Percentiles rank a stretch among this genome's conserved stretches.
phyloP scores from a whole-genome alignment of 441 rosid species.

The Gossypium aridum region DNA sequence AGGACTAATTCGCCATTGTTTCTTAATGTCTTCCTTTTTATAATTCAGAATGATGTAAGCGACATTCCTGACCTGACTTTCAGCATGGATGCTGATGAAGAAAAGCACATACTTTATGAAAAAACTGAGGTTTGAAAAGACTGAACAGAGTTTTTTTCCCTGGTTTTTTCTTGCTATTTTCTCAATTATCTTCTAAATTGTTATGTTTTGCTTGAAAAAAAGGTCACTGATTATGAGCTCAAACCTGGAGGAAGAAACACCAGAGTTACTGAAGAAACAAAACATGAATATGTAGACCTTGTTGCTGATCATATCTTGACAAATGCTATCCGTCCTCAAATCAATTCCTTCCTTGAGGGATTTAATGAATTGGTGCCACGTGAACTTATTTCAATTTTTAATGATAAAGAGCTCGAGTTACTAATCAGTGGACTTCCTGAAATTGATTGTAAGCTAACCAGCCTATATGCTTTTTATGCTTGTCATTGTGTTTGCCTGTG shows the following conservation, averaged over 20 bases:
- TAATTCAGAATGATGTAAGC: conserved; percentile 80
- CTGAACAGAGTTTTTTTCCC: neutral
- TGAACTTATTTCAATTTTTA: conserved; percentile 83
- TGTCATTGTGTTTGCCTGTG: conserved; percentile 11
- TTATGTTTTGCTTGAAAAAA: conserved; percentile 17
- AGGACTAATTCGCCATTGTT: neutral
- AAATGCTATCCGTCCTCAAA: conserved; percentile 96
- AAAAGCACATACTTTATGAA: conserved; percentile 91
- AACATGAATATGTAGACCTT: conserved; percentile 94
- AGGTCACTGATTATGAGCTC: conserved; percentile 98
- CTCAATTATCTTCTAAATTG: conserved; percentile 7
- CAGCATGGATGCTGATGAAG: conserved; percentile 99
- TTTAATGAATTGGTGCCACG: conserved; percentile 73
- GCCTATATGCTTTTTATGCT: neutral
- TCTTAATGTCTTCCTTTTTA: neutral
- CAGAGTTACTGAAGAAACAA: conserved; percentile 94
- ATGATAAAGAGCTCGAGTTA: conserved; percentile 97
- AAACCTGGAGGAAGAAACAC: conserved; percentile 95
- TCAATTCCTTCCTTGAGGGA: conserved; percentile 85
- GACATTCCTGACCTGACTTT: conserved; percentile 89
- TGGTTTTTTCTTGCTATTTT: neutral
- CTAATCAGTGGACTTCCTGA: conserved; percentile 98
- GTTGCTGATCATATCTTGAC: conserved; percentile 95
- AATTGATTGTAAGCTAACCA: conserved; percentile 77
- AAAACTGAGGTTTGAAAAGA: conserved; percentile 67